Evolutionary conservation across 306 rosid genomes (phyloP).

Genomic region (Lathyrus oleraceus): DNA sequence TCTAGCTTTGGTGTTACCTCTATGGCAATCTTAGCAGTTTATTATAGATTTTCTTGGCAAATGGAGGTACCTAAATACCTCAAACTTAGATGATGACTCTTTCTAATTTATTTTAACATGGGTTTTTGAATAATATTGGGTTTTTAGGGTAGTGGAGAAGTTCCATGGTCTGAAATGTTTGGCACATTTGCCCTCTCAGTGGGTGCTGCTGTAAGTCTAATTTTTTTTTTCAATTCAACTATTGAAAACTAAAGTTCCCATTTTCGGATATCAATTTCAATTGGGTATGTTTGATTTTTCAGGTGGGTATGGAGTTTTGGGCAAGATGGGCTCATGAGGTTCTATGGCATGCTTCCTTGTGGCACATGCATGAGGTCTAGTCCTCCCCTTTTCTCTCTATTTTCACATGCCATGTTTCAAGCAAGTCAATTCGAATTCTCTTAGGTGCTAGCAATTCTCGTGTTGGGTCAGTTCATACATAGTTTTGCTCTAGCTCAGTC

Average conservation of each 20-base stretch:
- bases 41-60: constrained; percentile 91
- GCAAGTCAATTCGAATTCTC: no score
- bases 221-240: constrained; percentile 16
- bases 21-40: constrained; percentile 84
- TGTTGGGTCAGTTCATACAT: no score
- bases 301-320: constrained; percentile 66
- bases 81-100: background rate
- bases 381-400: background rate
- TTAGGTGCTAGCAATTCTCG: no score
- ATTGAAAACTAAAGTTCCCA: background rate
- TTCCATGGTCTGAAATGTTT: constrained; percentile 64
- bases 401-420: background rate
- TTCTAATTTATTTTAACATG: no score
- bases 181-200: constrained; percentile 93
- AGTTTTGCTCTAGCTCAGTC: no score
- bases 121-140: background rate
- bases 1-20: constrained; percentile 91
- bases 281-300: constrained; percentile 15
- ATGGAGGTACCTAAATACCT: constrained; percentile 50
- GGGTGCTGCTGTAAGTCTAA: constrained; percentile 68
- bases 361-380: constrained; percentile 57
- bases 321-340: constrained; percentile 57
- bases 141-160: constrained; percentile 29
- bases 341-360: constrained; percentile 56
- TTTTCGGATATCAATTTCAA: background rate